Conservation (phyloP, 2,329 filamentous ascomycete species). For the Talaromyces islandicus region DNA sequence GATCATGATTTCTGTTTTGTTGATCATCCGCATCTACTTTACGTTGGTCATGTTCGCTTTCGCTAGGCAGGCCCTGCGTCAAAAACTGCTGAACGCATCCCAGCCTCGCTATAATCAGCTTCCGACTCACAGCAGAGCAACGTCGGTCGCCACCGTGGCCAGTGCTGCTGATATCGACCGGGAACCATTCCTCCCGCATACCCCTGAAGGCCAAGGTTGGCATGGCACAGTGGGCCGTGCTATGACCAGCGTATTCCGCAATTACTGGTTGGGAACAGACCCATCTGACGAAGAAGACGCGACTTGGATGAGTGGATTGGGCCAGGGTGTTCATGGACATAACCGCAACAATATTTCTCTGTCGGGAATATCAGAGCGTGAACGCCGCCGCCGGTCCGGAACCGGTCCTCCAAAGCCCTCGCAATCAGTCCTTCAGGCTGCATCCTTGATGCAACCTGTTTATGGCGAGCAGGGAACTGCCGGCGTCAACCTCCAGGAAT, state of each 20-base stretch:
- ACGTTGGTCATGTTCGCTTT: constrained; percentile 77
- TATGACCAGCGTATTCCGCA: constrained; percentile 67
- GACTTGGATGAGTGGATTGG: constrained; percentile 62
- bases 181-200: constrained; percentile 64
- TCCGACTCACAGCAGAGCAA: constrained; percentile 37
- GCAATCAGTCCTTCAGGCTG: constrained; percentile 29
- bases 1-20: constrained; percentile 66
- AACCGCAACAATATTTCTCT: constrained; percentile 38
- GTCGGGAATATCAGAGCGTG: constrained; percentile 46
- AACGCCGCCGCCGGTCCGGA: constrained; percentile 56
- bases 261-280: constrained; percentile 68
- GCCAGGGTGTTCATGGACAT: constrained; percentile 55
- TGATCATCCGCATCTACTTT: constrained; percentile 74
- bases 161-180: constrained; percentile 44
- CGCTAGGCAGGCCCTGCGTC: constrained; percentile 68
- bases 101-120: constrained; percentile 33
- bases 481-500: constrained; percentile 32
- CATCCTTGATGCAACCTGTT: constrained; percentile 27
- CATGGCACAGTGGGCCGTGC: constrained; percentile 69
- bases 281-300: constrained; percentile 53
- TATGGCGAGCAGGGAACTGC: constrained; percentile 20
- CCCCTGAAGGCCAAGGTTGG: constrained; percentile 73
- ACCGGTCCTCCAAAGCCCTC: constrained; percentile 49
- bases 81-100: constrained; percentile 55
- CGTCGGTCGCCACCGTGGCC: constrained; percentile 43